These are phyloP conservation scores for Candida arabinofermentans DNA, from an alignment of 805 yeast species.

Conservation along the genomic window DNA sequence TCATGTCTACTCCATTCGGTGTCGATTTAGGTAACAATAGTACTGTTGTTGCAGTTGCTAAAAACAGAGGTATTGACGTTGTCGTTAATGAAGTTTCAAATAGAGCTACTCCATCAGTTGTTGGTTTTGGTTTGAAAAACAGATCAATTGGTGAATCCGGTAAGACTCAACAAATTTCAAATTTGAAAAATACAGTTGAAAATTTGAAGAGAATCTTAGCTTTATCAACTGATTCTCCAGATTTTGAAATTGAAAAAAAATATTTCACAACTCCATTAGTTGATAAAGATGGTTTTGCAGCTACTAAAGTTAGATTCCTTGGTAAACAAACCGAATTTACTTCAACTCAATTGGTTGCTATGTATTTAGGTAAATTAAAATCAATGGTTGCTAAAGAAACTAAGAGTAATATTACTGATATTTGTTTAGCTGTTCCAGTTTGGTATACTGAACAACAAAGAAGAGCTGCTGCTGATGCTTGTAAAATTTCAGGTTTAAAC, in stretches of 20 bases:
- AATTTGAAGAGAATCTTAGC: constrained; percentile 93
- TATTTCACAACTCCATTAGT: constrained; percentile 71
- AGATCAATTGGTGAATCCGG: constrained; percentile 95
- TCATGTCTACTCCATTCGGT: constrained; percentile 93
- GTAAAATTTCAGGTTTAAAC: constrained; percentile 92
- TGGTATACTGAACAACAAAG: constrained; percentile 98
- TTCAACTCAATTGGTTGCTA: constrained; percentile 87
- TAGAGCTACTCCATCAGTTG: constrained; percentile 86
- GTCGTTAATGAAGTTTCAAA: constrained; percentile 98
- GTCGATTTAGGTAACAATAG: constrained; percentile 95
- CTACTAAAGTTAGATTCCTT: constrained; percentile 79
- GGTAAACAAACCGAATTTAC: constrained; percentile 78
- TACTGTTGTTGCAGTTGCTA: constrained; percentile 94
- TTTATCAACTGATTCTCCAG: constrained; percentile 68
- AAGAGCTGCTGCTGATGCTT: constrained; percentile 93
- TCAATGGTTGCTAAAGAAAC: constrained; percentile 76
- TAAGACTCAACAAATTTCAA: constrained; percentile 93
- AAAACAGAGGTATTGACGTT: constrained; percentile 97
- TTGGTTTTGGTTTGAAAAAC: constrained; percentile 87
- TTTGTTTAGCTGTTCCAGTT: constrained; percentile 90
- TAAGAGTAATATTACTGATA: constrained; percentile 76
- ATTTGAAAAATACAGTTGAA: constrained; percentile 93
- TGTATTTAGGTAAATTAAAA: constrained; percentile 91
- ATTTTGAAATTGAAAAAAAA: constrained; percentile 67
- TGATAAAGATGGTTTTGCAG: constrained; percentile 69